Conservation (phyloP, 2,329 filamentous ascomycete species). For the Domatiomyces globalis region DNA sequence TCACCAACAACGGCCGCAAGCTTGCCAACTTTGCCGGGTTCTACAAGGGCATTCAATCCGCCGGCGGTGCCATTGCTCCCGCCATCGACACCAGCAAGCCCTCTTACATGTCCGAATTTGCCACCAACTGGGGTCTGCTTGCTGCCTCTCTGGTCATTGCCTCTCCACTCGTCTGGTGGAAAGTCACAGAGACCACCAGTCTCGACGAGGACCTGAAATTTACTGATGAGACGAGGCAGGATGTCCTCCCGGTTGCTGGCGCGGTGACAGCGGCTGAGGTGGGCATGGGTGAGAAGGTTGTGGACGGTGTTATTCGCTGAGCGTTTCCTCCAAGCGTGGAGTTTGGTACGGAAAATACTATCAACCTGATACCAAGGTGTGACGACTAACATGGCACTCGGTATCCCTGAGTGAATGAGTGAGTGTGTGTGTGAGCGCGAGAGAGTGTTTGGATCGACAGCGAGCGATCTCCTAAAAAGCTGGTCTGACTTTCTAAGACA, state of each 20-base stretch:
- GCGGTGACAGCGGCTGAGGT: no score
- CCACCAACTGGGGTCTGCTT: constrained; percentile 54
- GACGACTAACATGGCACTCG: no score
- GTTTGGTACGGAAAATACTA: no score
- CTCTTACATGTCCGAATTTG: constrained; percentile 55
- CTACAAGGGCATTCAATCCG: constrained; percentile 72
- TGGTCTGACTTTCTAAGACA: no score
- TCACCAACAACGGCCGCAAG: constrained; percentile 76
- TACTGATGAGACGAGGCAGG: constrained; percentile 62
- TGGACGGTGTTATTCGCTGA: no score
- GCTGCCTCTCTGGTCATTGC: constrained; percentile 55
- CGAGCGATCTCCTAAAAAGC: no score
- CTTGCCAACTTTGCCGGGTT: constrained; percentile 72
- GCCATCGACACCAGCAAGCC: constrained; percentile 46
- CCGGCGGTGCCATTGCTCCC: constrained; percentile 62
- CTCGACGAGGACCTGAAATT: constrained; percentile 69
- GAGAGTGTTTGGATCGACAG: no score
- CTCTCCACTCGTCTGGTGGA: constrained; percentile 58
- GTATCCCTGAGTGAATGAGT: no score
- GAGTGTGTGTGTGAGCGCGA: no score
- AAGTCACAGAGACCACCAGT: constrained; percentile 59
- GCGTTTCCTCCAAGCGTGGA: no score
- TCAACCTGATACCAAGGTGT: no score
- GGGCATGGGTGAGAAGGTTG: neutral
- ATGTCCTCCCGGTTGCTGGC: constrained; percentile 35